phyloP scores from a whole-genome alignment of 1,284 basidiomycete genomes.

The Malassezia brasiliensis region DNA sequence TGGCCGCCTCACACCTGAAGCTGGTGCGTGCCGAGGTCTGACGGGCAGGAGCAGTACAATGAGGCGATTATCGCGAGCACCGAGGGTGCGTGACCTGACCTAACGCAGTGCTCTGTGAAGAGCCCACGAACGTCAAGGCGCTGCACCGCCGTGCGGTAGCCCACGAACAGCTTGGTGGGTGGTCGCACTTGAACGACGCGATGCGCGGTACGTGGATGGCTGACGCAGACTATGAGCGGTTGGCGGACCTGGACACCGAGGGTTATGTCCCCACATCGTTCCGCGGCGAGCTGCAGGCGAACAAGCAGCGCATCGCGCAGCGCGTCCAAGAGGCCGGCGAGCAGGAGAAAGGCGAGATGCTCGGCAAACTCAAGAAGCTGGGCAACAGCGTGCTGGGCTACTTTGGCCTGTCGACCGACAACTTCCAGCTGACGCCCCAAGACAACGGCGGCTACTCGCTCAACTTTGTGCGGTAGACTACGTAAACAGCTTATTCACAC shows the following conservation, averaged over 20 bases:
- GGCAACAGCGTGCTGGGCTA: constrained; percentile 70
- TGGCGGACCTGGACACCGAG: constrained; percentile 8
- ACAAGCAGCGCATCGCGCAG: background rate
- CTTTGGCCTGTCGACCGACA: constrained; percentile 49
- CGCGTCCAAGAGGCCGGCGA: background rate
- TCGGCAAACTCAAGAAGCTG: constrained; percentile 80
- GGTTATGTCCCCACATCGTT: constrained; percentile 6
- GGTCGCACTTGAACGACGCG: constrained; percentile 68
- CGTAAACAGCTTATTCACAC: constrained; percentile 49
- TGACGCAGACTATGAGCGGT: constrained; percentile 5
- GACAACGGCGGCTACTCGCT: constrained; percentile 73
- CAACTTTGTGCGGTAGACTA: constrained; percentile 57
- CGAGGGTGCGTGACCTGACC: constrained; percentile 44
- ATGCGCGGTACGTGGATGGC: constrained; percentile 53
- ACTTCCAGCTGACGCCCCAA: constrained; percentile 84
- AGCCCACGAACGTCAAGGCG: constrained; percentile 73
- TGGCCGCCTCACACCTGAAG: constrained; percentile 68
- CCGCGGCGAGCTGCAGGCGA: constrained; percentile 1
- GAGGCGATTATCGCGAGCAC: constrained; percentile 65
- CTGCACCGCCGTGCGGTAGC: constrained; percentile 77
- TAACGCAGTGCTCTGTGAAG: constrained; percentile 59
- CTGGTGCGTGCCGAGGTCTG: constrained; percentile 37
- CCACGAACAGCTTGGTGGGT: constrained; percentile 68
- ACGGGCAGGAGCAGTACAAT: constrained; percentile 48
- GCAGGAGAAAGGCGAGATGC: constrained; percentile 76